Evolutionary conservation across 148 eudicot species (phyloP).

Genomic region (Drosera capensis): DNA sequence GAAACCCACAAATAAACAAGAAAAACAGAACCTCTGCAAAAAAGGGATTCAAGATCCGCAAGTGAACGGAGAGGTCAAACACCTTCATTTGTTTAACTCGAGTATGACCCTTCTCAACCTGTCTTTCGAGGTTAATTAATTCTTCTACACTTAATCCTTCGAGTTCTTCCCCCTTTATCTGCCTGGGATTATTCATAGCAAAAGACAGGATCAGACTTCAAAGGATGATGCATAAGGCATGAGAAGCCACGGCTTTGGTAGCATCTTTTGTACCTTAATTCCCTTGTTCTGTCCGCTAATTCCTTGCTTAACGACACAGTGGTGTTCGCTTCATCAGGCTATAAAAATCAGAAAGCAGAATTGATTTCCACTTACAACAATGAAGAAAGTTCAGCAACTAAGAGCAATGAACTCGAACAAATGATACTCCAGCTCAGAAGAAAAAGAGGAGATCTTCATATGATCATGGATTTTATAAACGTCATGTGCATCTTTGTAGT

Average conservation of each 20-base stretch:
- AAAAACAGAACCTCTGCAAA: no score
- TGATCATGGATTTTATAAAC: no score
- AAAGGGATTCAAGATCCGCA: no score
- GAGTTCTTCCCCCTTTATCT: constrained; percentile 15
- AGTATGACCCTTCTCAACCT: constrained; percentile 7
- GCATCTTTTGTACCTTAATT: background rate
- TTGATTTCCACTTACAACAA: no score
- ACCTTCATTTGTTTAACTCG: constrained; percentile 19
- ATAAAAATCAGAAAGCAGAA: no score
- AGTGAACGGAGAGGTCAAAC: no score
- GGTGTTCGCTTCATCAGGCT: background rate
- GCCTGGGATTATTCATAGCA: constrained; percentile 8
- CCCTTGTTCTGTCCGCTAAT: background rate
- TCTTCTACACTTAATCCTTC: constrained; percentile 10
- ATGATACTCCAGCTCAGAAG: no score
- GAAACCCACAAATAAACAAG: background rate
- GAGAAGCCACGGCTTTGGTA: background rate
- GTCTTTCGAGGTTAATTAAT: constrained; percentile 15
- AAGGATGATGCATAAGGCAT: background rate
- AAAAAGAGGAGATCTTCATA: no score
- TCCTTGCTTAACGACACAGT: background rate
- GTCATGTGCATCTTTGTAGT: no score
- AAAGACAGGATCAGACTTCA: constrained; percentile 6
- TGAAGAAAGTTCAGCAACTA: no score
- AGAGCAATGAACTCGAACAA: no score